Percentiles rank a stretch among this genome's conserved stretches.
Conservation (phyloP, 371 early-diverging fungal genomes). For the Gilbertella persicaria region DNA sequence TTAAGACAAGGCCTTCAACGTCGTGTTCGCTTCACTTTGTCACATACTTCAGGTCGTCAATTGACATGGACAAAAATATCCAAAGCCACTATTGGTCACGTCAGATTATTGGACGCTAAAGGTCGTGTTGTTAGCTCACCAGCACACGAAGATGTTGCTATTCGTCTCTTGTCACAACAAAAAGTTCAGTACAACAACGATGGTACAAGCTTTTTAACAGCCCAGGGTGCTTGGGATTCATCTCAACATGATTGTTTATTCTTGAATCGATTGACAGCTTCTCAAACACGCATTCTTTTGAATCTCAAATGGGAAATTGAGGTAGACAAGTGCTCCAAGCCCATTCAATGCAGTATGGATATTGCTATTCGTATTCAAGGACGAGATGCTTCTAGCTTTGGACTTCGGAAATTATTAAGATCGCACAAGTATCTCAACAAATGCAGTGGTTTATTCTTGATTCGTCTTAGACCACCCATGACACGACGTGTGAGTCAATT, state of each 20-base stretch:
- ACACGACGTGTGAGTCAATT: slow-evolving; percentile 61
- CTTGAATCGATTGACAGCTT: slow-evolving; percentile 69
- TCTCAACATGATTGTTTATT: slow-evolving; percentile 76
- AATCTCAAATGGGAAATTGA: slow-evolving; percentile 65
- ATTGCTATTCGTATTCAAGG: slow-evolving; percentile 63
- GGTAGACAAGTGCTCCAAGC: slow-evolving; percentile 58
- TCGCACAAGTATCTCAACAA: slow-evolving; percentile 42
- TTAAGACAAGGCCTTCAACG: slow-evolving; percentile 88
- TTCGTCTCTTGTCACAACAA: slow-evolving; percentile 43
- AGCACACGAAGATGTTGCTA: slow-evolving; percentile 53
- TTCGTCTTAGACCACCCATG: slow-evolving; percentile 61
- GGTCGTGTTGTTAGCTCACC: slow-evolving; percentile 59
- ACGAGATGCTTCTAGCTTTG: slow-evolving; percentile 46
- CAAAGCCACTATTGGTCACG: slow-evolving; percentile 63
- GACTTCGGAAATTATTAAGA: slow-evolving; percentile 41
- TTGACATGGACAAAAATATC: slow-evolving; percentile 62
- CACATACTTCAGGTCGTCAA: slow-evolving; percentile 73
- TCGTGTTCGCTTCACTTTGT: slow-evolving; percentile 68
- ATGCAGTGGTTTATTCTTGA: slow-evolving; percentile 55
- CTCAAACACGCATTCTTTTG: slow-evolving; percentile 59
- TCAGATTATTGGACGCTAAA: slow-evolving; percentile 66
- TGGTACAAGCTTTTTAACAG: slow-evolving; percentile 64
- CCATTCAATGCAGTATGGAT: slow-evolving; percentile 65
- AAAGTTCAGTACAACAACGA: slow-evolving; percentile 55
- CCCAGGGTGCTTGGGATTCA: slow-evolving; percentile 84